Percentiles rank a stretch among this genome's conserved stretches.
phyloP scores from a whole-genome alignment of 2,329 filamentous ascomycete species.

The Pyricularia pennisetigena region DNA sequence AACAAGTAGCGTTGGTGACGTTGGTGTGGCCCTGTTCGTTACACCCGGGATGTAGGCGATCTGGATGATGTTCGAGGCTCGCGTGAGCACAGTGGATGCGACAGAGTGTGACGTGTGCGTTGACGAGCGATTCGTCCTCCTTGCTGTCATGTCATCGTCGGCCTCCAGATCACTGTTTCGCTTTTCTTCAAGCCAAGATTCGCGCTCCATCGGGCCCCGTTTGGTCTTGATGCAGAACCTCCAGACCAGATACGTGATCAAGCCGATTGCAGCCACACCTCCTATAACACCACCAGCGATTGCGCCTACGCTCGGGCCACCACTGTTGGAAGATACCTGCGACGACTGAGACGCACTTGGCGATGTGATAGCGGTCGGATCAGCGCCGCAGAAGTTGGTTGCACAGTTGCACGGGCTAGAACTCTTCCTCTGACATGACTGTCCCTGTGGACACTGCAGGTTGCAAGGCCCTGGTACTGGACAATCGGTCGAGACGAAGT shows the following conservation, averaged over 20 bases:
- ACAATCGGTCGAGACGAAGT: not conserved
- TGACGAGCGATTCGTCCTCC: conserved; percentile 58
- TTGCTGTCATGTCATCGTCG: conserved; percentile 43
- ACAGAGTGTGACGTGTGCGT: conserved; percentile 84
- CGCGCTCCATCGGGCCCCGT: conserved; percentile 47
- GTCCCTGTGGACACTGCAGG: conserved; percentile 29
- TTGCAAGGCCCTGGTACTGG: not conserved
- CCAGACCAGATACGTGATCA: conserved; percentile 74
- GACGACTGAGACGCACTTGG: conserved; percentile 11
- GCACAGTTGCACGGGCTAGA: conserved; percentile 36
- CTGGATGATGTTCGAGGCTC: conserved; percentile 97
- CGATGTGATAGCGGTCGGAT: conserved; percentile 6
- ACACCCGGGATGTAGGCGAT: conserved; percentile 98
- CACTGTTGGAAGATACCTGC: conserved; percentile 13
- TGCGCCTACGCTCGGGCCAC: conserved; percentile 62
- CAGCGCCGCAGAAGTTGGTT: conserved; percentile 32
- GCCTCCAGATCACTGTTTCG: conserved; percentile 34
- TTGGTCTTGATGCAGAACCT: conserved; percentile 77
- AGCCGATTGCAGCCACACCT: conserved; percentile 64
- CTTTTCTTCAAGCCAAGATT: conserved; percentile 46
- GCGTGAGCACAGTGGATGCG: conserved; percentile 87
- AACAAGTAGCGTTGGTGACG: conserved; percentile 71
- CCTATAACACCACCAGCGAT: conserved; percentile 90
- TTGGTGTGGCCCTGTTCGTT: conserved; percentile 78
- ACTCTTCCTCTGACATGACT: conserved; percentile 35